Conservation (phyloP, 1,139 yeast species). For the Taphrina populina region DNA sequence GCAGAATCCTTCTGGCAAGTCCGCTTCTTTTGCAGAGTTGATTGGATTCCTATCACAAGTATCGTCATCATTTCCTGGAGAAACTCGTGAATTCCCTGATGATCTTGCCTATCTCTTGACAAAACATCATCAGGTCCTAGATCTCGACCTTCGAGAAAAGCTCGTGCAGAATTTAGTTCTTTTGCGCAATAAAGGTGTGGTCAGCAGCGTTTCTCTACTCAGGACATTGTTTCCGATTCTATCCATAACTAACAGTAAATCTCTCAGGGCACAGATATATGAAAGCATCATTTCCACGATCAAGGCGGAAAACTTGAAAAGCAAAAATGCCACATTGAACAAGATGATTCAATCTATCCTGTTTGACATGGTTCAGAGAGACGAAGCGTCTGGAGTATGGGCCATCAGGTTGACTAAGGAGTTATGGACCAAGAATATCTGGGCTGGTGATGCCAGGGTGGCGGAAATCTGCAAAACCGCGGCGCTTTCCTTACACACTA, state of each 20-base stretch:
- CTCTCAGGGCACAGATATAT: constrained; percentile 78
- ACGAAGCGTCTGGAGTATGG: constrained; percentile 79
- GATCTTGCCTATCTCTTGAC: constrained; percentile 69
- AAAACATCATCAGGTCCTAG: constrained; percentile 74
- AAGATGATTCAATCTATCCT: constrained; percentile 86
- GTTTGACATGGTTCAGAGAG: constrained; percentile 64
- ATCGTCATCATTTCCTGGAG: constrained; percentile 83
- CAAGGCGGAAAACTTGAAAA: constrained; percentile 77
- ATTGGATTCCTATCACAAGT: constrained; percentile 92
- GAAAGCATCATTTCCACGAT: constrained; percentile 71
- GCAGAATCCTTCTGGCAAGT: constrained; percentile 51
- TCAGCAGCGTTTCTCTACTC: constrained; percentile 73
- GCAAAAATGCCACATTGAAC: constrained; percentile 83
- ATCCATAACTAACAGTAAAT: constrained; percentile 69
- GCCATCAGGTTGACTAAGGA: constrained; percentile 93
- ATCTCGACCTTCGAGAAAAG: constrained; percentile 86
- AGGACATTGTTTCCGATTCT: constrained; percentile 86
- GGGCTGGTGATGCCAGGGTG: constrained; percentile 89
- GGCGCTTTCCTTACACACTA: constrained; percentile 78
- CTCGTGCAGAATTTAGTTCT: constrained; percentile 84
- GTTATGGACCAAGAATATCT: constrained; percentile 93
- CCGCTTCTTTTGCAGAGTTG: constrained; percentile 74
- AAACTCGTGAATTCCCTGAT: constrained; percentile 77
- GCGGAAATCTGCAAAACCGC: constrained; percentile 97
- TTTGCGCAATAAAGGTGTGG: constrained; percentile 83